Base-by-base conservation (phyloP, 352 stramenopile species). In the Thraustochytrium aureum region DNA sequence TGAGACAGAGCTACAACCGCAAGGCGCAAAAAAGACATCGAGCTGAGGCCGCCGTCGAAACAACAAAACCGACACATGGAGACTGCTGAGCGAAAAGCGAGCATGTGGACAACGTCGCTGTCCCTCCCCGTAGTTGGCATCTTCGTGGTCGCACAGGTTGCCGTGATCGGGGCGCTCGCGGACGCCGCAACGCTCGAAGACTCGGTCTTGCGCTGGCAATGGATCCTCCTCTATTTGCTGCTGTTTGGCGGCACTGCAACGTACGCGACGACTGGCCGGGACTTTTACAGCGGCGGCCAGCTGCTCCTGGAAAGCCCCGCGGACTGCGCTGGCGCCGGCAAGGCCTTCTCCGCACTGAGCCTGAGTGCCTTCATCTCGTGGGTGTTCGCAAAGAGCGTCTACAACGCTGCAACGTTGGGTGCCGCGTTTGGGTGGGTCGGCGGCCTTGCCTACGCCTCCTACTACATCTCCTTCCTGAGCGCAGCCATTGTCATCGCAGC, bases 361-460 rank as follows among this genome's bases (percentile, higher is more conserved):
- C 33, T 12, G 17, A 52, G 7, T 32, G 75, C 81, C 2, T 76
- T 83, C 62, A 84, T 84, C 59, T 72, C 37, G 22, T 84, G 81
- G 81, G 66, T 84, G 33, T 84, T 84, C 61, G 81, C 81, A n/a
- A 84, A 84, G 61, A 62, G 14, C 56, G 72, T 84, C 42, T 62
- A 84, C n/a, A 84, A 84, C 61, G 72, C 81, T 30, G 61, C 72
- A 20, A 83, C 50, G 52, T 52, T 84, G 7, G 81, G 81, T 20
- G 81, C 26, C 14, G n/a, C 39, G 33, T 84, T 61, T 41, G 81
- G 73, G 6, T 26, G 41, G 3, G 52, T 67, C 33, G 81, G 81
- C 30, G 81, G 81, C 54, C 60, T 83, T 61, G 81, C 43, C 22
- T 84, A 84, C 74, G 81, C 81, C 22, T 43, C 39, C 33, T 84